Conservation (phyloP, 306 rosid species). For the Coriaria nepalensis region DNA sequence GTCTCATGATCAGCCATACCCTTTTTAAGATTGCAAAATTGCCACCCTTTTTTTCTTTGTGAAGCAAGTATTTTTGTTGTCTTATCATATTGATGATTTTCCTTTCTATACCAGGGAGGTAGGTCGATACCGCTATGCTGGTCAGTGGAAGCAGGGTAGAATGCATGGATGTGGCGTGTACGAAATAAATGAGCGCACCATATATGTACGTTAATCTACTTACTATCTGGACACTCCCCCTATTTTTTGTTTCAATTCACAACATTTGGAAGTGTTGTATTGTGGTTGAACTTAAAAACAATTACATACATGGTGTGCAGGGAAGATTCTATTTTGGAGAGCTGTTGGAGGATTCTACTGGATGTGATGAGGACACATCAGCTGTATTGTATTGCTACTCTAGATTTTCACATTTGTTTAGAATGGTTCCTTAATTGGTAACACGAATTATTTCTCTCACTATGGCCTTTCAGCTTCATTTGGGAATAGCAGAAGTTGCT, state of each 20-base stretch:
- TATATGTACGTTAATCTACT: conserved; percentile 40
- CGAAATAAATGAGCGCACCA: conserved; percentile 60
- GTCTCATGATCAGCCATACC: too few relatives aligned
- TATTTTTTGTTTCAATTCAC: background rate
- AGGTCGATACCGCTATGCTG: conserved; percentile 93
- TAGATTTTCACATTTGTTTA: conserved; percentile 1
- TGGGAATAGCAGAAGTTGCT: conserved; percentile 94
- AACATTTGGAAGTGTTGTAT: background rate
- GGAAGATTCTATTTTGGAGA: conserved; percentile 98
- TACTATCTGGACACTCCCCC: conserved; percentile 7
- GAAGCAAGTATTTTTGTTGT: conserved; percentile 9
- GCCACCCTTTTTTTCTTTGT: background rate
- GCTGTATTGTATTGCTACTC: conserved; percentile 33
- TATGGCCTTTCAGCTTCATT: conserved; percentile 58
- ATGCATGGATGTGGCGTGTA: conserved; percentile 95
- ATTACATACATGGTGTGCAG: conserved; percentile 32
- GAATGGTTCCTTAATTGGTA: background rate
- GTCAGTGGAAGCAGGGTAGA: conserved; percentile 94
- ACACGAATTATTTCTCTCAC: conserved; percentile 13
- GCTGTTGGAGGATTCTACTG: conserved; percentile 38
- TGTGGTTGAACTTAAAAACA: background rate
- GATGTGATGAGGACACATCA: conserved; percentile 61
- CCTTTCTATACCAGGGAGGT: conserved; percentile 54
- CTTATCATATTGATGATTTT: conserved; percentile 3
- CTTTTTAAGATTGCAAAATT: too few relatives aligned